Conservation (phyloP, 163 green algal species). For the Chlamydomonas reinhardtii region DNA sequence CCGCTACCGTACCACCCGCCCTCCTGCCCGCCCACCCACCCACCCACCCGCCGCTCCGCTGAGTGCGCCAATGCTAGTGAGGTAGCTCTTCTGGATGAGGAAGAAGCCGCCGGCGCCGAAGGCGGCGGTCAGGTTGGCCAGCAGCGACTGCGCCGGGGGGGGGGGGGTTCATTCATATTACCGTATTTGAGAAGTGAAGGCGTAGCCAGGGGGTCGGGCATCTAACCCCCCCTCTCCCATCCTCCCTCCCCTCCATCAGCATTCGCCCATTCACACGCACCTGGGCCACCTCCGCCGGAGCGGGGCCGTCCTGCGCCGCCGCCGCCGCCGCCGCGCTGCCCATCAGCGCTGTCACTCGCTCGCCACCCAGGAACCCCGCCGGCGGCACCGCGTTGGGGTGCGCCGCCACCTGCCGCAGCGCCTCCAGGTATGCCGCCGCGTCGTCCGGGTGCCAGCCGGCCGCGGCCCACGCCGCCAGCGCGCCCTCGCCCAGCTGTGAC, state of each 20-base stretch:
- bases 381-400: constrained; percentile 26
- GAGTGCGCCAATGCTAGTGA: not conserved
- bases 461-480: not conserved
- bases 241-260: too few species aligned
- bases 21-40: too few species aligned
- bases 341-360: not conserved
- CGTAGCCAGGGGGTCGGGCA: too few species aligned
- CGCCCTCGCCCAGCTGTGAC: not conserved
- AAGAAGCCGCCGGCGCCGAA: constrained; percentile 18
- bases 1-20: too few species aligned
- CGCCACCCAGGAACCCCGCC: not conserved
- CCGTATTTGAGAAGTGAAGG: too few species aligned
- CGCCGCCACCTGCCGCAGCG: not conserved
- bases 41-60: too few species aligned
- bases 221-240: too few species aligned
- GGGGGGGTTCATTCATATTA: too few species aligned
- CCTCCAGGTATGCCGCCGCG: constrained; percentile 6
- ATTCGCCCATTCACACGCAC: not conserved
- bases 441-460: constrained; percentile 15
- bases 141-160: not conserved
- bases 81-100: constrained; percentile 4
- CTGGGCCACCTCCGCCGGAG: not conserved
- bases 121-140: not conserved
- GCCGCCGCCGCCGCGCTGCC: not conserved
- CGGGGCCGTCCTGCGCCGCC: not conserved